Evolutionary conservation across 1,139 yeast species (phyloP), one percentile per base, ranked within the genome.

Genomic region (Candida smagusa): DNA sequence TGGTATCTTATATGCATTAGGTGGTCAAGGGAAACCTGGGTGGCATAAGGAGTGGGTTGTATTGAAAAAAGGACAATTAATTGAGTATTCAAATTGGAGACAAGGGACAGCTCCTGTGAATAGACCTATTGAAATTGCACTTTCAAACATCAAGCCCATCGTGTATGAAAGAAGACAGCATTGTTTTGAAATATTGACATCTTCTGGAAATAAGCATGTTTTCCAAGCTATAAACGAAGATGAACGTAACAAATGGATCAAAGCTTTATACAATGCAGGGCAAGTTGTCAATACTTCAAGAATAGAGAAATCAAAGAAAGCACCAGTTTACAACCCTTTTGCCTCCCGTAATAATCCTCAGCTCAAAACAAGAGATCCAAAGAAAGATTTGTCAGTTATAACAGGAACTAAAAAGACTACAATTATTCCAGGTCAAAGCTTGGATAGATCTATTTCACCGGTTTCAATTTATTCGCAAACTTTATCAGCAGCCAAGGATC

Each of bases 1-100:
- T 33, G 90, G 90, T 0, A 69, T 84, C 16, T 56, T 84, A 11
- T 81, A 82, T 68, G 78, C 86, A 0, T 66, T 80, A 28, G 83
- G 87, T 2, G 89, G 89, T 2, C 79, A 81, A 43, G 85, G 86
- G 8, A 84, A 83, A 48, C 79, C 77, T 24, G 86, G 87, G 2
- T 88, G 96, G 96, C 95, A 88, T 58, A 87, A 87, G 52, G 90
- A 84, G 58, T 86, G 95, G 94, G 87, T 88, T 1, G 88, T 81
- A 0, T 65, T 87, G 36, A 74, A 75, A 12, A 76, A 77, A 12
- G 92, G 94, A 1, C 75, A 72, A 43, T 63, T 87, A 28, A 71
- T 73, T 36, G 95, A 87, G 54, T 87, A 77, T 55, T 73, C 86
- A 31, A 90, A 86, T 58, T 87, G 95, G 95, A 75, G 90, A 53